These are phyloP conservation scores for Leucosporidium creatinivorum DNA, from an alignment of 768 basidiomycete genomes.

Conservation along the genomic window DNA sequence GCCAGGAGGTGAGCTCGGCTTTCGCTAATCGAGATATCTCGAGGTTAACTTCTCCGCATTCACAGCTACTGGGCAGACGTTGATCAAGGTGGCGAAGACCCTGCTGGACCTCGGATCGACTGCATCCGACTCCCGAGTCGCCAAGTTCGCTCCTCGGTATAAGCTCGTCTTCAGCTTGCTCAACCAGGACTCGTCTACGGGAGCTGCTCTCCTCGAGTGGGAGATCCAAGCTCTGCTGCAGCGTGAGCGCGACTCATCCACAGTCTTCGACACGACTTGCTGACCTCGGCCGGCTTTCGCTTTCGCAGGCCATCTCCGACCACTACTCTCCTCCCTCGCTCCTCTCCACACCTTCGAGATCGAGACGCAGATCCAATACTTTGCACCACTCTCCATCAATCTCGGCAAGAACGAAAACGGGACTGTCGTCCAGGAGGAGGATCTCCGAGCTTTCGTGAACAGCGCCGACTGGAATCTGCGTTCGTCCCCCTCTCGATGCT, in stretches of 20 bases:
- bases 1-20: background rate
- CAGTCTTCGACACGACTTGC: background rate
- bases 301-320: slow-evolving; percentile 58
- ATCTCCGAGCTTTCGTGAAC: slow-evolving; percentile 88
- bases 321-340: slow-evolving; percentile 56
- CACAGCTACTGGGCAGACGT: background rate
- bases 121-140: slow-evolving; percentile 47
- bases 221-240: slow-evolving; percentile 58
- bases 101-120: background rate
- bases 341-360: slow-evolving; percentile 81
- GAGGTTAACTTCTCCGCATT: too few species aligned
- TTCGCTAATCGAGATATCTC: too few species aligned
- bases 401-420: slow-evolving; percentile 47
- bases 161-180: slow-evolving; percentile 86
- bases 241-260: slow-evolving; percentile 48
- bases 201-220: slow-evolving; percentile 58
- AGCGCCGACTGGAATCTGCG: slow-evolving; percentile 93
- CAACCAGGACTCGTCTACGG: slow-evolving; percentile 75
- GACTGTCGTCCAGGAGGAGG: slow-evolving; percentile 65
- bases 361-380: slow-evolving; percentile 88
- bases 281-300: too few species aligned
- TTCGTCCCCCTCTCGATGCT: slow-evolving; percentile 40
- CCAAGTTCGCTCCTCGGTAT: slow-evolving; percentile 72
- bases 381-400: slow-evolving; percentile 75
- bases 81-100: slow-evolving; percentile 25